Conservation (phyloP, 140 eudicot genomes). For the Stevia rebaudiana region DNA sequence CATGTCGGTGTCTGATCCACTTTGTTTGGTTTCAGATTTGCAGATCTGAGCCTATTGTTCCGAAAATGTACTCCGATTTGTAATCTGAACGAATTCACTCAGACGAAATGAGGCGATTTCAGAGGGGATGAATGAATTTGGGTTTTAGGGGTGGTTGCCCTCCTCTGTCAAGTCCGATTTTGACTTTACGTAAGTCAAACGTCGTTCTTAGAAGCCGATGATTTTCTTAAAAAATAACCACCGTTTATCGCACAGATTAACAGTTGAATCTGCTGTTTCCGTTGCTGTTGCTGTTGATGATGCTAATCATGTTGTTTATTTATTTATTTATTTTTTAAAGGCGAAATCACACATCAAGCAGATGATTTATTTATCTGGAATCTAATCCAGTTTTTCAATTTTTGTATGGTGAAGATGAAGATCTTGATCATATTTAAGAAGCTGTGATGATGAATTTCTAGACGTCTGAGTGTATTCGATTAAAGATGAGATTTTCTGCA, state of each 20-base stretch:
- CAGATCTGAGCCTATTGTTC: conserved; percentile 25
- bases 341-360: not conserved
- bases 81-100: not conserved
- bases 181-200: not conserved
- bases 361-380: not conserved
- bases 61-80: too few species aligned
- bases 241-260: not conserved
- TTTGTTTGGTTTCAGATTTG: conserved; percentile 5
- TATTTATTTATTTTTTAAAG: not conserved
- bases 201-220: not conserved
- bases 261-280: too few species aligned
- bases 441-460: conserved; percentile 26
- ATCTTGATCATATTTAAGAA: not conserved
- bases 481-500: too few species aligned
- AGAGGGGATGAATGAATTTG: conserved; percentile 6
- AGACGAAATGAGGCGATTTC: conserved; percentile 16
- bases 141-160: conserved; percentile 11
- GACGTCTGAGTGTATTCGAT: not conserved
- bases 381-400: not conserved
- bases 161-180: conserved; percentile 4
- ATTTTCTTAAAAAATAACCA: not conserved
- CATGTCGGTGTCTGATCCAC: conserved; percentile 20
- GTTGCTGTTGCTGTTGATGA: too few species aligned
- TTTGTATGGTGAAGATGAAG: not conserved
- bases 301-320: not conserved